Percentiles rank a stretch among this genome's conserved stretches.
These are phyloP conservation scores for Triadica sebifera DNA, from an alignment of 345 rosid genomes.

Conservation along the genomic window DNA sequence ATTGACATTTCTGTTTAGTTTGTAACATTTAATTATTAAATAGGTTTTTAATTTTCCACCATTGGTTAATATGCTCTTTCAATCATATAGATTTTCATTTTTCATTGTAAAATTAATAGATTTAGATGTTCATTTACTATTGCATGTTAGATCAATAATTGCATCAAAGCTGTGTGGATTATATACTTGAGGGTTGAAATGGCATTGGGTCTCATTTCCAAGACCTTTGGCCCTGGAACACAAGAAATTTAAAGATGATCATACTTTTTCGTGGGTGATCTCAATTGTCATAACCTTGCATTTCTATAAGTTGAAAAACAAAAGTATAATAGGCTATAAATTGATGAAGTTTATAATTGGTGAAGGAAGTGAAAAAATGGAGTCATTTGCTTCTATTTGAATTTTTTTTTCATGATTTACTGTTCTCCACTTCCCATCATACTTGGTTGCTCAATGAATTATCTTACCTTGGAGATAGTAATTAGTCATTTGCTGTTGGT, in stretches of 20 bases:
- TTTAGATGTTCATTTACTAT: not conserved
- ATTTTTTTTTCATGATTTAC: not conserved
- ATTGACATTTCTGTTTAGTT: not conserved
- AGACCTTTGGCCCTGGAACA: not conserved
- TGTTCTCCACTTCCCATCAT: not conserved
- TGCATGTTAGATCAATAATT: not conserved
- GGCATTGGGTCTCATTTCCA: not conserved
- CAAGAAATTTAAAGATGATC: not conserved
- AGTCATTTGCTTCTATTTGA: not conserved
- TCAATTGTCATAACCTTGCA: not conserved
- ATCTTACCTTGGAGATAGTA: not conserved
- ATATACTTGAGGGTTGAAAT: not conserved
- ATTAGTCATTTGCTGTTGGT: no score
- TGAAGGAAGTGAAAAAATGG: not conserved
- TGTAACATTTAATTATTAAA: conserved; percentile 12
- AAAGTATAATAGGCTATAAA: no score
- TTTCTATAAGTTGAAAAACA: not conserved
- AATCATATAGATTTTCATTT: not conserved
- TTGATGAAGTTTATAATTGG: not conserved
- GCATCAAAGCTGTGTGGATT: not conserved
- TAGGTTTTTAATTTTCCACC: not conserved
- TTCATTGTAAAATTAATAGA: not conserved
- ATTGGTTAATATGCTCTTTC: not conserved
- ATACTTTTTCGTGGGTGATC: not conserved
- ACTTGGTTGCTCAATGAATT: not conserved